These are phyloP conservation scores for Datura wrightii DNA, from an alignment of 257 asterid species.

Conservation along the genomic window DNA sequence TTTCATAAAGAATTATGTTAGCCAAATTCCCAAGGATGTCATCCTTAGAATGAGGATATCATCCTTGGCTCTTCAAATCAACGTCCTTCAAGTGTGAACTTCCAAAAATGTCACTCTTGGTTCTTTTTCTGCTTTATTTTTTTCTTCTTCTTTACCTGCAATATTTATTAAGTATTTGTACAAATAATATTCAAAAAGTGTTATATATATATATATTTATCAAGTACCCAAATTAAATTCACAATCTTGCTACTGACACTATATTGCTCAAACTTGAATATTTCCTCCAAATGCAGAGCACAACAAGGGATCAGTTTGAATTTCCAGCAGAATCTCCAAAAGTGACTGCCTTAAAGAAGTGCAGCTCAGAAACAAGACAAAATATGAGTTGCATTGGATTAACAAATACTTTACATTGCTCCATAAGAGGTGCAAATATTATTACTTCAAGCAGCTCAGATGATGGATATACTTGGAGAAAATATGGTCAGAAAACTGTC, in stretches of 20 bases:
- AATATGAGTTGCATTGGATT: conserved; percentile 13
- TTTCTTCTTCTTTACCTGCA: too few species aligned
- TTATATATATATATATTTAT: too few species aligned
- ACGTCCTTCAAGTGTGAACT: too few species aligned
- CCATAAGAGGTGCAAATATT: neutral
- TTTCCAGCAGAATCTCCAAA: conserved; percentile 35
- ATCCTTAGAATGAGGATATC: too few species aligned
- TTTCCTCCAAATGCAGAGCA: conserved; percentile 33
- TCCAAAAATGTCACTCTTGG: too few species aligned
- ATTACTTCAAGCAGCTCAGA: conserved; percentile 40
- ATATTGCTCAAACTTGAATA: neutral
- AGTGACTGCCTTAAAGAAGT: conserved; percentile 34
- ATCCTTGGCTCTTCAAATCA: too few species aligned
- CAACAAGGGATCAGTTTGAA: conserved; percentile 34
- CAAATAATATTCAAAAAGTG: too few species aligned
- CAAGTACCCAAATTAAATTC: neutral
- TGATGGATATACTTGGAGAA: conserved; percentile 80
- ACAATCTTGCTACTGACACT: neutral
- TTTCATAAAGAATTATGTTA: too few species aligned
- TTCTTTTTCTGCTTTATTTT: too few species aligned
- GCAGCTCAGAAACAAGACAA: conserved; percentile 31
- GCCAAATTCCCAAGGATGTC: too few species aligned
- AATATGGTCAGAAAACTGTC: conserved; percentile 85
- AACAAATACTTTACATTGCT: neutral
- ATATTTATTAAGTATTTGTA: too few species aligned